A percentile compares a stretch with the other conserved stretches of the same genome.
These are phyloP conservation scores for Stagonosporopsis cucurbitacearum DNA, from an alignment of 2,329 filamentous ascomycete genomes.

Conservation along the genomic window DNA sequence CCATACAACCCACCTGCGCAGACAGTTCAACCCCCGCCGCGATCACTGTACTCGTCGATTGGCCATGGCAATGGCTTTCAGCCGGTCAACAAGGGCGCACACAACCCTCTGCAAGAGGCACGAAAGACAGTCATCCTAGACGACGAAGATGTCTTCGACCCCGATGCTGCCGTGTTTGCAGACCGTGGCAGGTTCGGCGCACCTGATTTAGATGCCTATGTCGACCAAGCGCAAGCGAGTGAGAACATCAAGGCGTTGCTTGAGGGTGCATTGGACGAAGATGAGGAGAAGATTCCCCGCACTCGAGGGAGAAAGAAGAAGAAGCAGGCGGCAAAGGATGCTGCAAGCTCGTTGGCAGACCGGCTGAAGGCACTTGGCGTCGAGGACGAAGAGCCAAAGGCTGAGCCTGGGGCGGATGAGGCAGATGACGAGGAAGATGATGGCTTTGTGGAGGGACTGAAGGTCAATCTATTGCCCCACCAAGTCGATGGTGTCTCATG, in stretches of 20 bases:
- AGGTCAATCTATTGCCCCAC: constrained; percentile 87
- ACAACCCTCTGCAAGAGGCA: constrained; percentile 37
- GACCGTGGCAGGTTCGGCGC: constrained; percentile 59
- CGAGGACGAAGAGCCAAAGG: constrained; percentile 58
- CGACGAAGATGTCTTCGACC: constrained; percentile 56
- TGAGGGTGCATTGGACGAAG: constrained; percentile 80
- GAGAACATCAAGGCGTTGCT: constrained; percentile 82
- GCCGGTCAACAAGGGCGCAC: constrained; percentile 42
- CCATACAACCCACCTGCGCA: constrained; percentile 55
- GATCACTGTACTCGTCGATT: constrained; percentile 61
- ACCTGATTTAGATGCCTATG: constrained; percentile 65
- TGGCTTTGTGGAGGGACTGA: constrained; percentile 77
- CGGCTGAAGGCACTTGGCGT: constrained; percentile 54
- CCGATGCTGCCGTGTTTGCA: constrained; percentile 54
- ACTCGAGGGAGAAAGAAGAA: constrained; percentile 55
- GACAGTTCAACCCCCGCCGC: constrained; percentile 58
- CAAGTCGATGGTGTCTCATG: constrained; percentile 93
- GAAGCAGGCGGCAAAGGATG: constrained; percentile 44
- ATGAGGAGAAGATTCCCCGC: constrained; percentile 63
- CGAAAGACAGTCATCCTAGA: constrained; percentile 51
- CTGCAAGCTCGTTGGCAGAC: constrained; percentile 50
- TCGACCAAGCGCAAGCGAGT: constrained; percentile 73
- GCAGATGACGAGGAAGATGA: constrained; percentile 61
- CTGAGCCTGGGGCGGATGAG: constrained; percentile 47
- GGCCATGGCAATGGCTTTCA: constrained; percentile 51